These are phyloP conservation scores for Coemansia sp. DNA, from an alignment of 192 early-diverging fungal genomes.

Conservation along the genomic window DNA sequence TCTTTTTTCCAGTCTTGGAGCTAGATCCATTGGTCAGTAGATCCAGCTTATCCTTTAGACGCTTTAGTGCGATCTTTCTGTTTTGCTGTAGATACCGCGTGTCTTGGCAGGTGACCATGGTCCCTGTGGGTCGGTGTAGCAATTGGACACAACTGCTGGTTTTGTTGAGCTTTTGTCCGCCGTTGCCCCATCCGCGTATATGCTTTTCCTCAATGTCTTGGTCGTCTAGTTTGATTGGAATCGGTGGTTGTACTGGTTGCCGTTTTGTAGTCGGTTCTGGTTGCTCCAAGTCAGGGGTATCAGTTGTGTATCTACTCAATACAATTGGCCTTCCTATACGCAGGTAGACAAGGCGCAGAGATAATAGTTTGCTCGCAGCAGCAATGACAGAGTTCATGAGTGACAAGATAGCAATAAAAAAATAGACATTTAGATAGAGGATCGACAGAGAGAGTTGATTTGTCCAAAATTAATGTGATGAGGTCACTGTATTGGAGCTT, in stretches of 20 bases:
- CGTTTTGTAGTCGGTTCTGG: background rate
- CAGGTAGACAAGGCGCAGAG: background rate
- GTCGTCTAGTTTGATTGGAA: slow-evolving; percentile 61
- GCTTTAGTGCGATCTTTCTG: slow-evolving; percentile 69
- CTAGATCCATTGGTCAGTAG: slow-evolving; percentile 64
- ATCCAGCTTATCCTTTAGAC: slow-evolving; percentile 71
- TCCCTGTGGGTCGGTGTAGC: slow-evolving; percentile 72
- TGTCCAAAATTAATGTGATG: background rate
- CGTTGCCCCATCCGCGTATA: slow-evolving; percentile 77
- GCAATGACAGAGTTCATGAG: background rate
- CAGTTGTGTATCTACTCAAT: background rate
- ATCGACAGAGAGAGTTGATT: no score
- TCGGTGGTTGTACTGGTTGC: background rate
- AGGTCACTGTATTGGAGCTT: background rate
- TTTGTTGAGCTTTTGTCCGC: slow-evolving; percentile 84
- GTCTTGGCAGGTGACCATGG: slow-evolving; percentile 68
- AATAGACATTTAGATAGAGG: no score
- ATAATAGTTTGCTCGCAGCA: background rate
- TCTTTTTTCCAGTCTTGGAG: slow-evolving; percentile 67
- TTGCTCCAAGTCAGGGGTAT: background rate
- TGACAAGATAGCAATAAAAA: background rate
- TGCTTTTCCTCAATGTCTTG: slow-evolving; percentile 76
- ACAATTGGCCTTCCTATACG: background rate
- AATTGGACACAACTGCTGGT: slow-evolving; percentile 76
- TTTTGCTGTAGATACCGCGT: slow-evolving; percentile 75